phyloP scores from a whole-genome alignment of 805 yeast genomes.

The Wickerhamiella lipophila region DNA sequence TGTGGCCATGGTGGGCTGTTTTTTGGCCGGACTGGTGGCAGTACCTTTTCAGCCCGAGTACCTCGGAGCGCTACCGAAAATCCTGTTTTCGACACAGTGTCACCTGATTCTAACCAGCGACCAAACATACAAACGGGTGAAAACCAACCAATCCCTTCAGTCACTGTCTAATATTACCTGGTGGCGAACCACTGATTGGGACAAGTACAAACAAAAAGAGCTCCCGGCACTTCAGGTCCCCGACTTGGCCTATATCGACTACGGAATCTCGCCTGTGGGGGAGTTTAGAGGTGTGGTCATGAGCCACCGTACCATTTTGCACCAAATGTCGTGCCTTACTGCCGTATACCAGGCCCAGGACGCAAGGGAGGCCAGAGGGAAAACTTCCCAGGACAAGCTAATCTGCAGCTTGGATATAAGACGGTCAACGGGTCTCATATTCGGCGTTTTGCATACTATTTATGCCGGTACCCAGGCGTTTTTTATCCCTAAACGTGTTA shows the following conservation, averaged over 20 bases:
- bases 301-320: constrained; percentile 75
- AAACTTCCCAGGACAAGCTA: constrained; percentile 34
- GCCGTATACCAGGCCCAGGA: constrained; percentile 43
- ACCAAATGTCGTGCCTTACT: constrained; percentile 71
- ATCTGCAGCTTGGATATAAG: constrained; percentile 55
- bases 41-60: constrained; percentile 73
- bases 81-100: constrained; percentile 48
- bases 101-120: constrained; percentile 75
- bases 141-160: constrained; percentile 39
- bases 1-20: constrained; percentile 79
- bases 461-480: constrained; percentile 72
- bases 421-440: constrained; percentile 72
- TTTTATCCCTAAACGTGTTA: constrained; percentile 62
- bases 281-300: constrained; percentile 87
- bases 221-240: constrained; percentile 60
- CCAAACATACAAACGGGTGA: constrained; percentile 59
- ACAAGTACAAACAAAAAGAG: constrained; percentile 47
- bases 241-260: constrained; percentile 87
- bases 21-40: constrained; percentile 86
- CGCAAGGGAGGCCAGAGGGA: constrained; percentile 31
- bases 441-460: constrained; percentile 68
- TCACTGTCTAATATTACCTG: constrained; percentile 68
- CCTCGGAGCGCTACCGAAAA: constrained; percentile 11
- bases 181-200: constrained; percentile 83
- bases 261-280: constrained; percentile 78